Percentiles rank a stretch among this genome's conserved stretches.
Conservation (phyloP, 169 alveolate genomes). For the Plasmodium gaboni region DNA sequence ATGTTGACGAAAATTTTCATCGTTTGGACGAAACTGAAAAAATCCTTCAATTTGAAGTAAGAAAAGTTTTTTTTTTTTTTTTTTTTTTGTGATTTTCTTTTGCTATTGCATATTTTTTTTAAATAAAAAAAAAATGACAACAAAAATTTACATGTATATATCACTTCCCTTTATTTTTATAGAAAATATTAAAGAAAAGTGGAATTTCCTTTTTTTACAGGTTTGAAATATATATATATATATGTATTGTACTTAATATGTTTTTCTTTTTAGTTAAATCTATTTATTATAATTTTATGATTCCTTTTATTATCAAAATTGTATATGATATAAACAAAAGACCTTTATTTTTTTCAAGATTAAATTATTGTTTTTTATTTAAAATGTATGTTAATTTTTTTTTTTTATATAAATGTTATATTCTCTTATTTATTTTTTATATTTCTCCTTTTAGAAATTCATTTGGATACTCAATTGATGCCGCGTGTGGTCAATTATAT, state of each 20-base stretch:
- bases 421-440: neutral
- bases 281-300: neutral
- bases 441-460: constrained; percentile 77
- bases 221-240: constrained; percentile 4
- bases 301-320: no score
- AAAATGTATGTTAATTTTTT: neutral
- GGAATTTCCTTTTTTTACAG: constrained; percentile 74
- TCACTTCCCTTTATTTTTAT: constrained; percentile 8
- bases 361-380: no score
- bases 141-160: neutral
- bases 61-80: neutral
- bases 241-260: neutral
- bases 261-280: neutral
- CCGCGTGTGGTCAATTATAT: constrained; percentile 90
- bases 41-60: constrained; percentile 62
- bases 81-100: neutral
- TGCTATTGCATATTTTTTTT: neutral
- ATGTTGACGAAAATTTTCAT: constrained; percentile 59
- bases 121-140: no score
- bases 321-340: no score
- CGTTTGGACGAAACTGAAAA: constrained; percentile 50
- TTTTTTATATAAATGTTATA: neutral
- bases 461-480: constrained; percentile 88
- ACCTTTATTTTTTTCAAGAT: no score
- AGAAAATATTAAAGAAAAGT: constrained; percentile 56